phyloP scores from a whole-genome alignment of 2,329 filamentous ascomycete species.

The Zalaria sp. region DNA sequence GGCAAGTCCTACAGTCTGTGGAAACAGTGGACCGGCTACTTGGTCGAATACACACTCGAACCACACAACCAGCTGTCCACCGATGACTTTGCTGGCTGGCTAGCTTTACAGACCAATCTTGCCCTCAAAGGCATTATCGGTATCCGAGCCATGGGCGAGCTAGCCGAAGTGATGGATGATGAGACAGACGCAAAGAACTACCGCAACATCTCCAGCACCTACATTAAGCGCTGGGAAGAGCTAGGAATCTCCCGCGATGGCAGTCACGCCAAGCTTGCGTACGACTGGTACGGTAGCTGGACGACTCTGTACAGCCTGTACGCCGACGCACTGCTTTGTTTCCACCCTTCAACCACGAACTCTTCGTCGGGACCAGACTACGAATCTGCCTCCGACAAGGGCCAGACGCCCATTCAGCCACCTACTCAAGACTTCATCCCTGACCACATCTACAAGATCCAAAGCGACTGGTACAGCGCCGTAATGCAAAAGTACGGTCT shows the following conservation, averaged over 20 bases:
- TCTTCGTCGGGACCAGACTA: conserved; percentile 6
- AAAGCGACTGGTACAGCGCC: conserved; percentile 67
- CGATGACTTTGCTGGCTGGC: conserved; percentile 69
- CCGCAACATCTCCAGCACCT: conserved; percentile 44
- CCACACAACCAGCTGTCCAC: conserved; percentile 68
- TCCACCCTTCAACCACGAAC: conserved; percentile 45
- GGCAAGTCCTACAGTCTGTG: conserved; percentile 55
- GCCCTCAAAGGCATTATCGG: conserved; percentile 75
- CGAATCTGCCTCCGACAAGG: conserved; percentile 1
- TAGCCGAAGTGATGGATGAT: conserved; percentile 49
- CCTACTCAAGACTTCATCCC: conserved; percentile 45
- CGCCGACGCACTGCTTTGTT: conserved; percentile 66
- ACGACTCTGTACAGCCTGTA: conserved; percentile 79
- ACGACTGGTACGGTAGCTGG: conserved; percentile 70
- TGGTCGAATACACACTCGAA: conserved; percentile 61
- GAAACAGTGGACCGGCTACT: conserved; percentile 65
- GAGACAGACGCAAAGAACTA: conserved; percentile 44
- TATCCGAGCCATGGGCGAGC: conserved; percentile 62
- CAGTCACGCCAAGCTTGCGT: conserved; percentile 63
- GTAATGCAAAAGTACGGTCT: conserved; percentile 73
- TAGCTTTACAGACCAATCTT: conserved; percentile 67
- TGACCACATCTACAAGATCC: conserved; percentile 59
- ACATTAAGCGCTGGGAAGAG: conserved; percentile 59
- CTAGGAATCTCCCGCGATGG: conserved; percentile 56
- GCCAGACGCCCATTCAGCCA: conserved; percentile 17